phyloP scores from a whole-genome alignment of 1,284 basidiomycete species.

The Apiotrichum domesticum region DNA sequence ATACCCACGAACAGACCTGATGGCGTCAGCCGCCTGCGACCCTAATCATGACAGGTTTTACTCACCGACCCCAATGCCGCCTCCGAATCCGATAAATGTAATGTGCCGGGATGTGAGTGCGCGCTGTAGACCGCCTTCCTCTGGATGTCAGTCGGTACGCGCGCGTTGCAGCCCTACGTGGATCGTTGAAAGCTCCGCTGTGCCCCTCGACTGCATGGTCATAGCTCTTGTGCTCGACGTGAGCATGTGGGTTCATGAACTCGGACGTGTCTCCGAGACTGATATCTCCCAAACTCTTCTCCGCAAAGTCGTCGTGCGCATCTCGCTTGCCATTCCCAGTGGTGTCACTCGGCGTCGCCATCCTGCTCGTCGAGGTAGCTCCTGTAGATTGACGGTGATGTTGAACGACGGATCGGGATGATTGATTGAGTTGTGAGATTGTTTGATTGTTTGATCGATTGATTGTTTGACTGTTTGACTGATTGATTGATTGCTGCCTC shows the following conservation, averaged over 20 bases:
- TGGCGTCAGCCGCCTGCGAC: background rate
- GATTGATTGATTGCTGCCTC: too few relatives aligned
- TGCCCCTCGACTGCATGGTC: background rate
- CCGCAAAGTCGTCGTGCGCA: constrained; percentile 2
- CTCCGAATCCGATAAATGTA: constrained; percentile 12
- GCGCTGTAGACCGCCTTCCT: constrained; percentile 1
- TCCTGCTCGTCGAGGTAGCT: too few relatives aligned
- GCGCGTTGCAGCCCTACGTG: constrained; percentile 1
- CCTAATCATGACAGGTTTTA: background rate
- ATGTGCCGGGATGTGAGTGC: constrained; percentile 10
- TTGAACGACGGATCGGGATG: too few relatives aligned
- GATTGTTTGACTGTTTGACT: too few relatives aligned
- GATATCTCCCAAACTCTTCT: background rate
- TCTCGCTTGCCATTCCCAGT: too few relatives aligned
- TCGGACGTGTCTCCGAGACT: constrained; percentile 6
- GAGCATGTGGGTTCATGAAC: constrained; percentile 2
- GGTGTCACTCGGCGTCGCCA: too few relatives aligned
- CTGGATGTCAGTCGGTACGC: background rate
- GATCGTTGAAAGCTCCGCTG: background rate
- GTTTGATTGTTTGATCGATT: too few relatives aligned
- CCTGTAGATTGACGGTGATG: too few relatives aligned
- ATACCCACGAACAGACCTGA: constrained; percentile 12
- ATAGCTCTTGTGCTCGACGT: background rate
- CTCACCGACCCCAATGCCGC: constrained; percentile 7
- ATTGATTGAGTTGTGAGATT: too few relatives aligned